A percentile compares a stretch with the other conserved stretches of the same genome.
phyloP scores from a whole-genome alignment of 139 green algal species.

The Chlamydomonas sphaeroides region DNA sequence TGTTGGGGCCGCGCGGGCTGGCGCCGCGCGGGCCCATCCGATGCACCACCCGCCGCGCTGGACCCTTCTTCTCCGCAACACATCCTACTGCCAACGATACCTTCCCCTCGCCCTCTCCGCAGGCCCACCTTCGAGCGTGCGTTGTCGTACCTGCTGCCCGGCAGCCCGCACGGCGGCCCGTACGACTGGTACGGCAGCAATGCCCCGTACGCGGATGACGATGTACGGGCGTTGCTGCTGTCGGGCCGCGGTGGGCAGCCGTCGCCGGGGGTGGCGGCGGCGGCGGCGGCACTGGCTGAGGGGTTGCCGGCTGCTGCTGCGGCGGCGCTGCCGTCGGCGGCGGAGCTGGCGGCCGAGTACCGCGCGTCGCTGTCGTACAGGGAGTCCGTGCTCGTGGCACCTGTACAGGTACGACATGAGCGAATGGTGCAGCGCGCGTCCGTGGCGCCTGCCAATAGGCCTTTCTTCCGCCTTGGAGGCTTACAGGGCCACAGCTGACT shows the following conservation, averaged over 20 bases:
- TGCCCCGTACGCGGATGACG: conserved; percentile 13
- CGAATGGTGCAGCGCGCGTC: no score
- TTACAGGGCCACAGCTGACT: no score
- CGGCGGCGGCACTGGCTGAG: neutral
- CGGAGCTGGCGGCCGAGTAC: neutral
- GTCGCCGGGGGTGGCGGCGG: neutral
- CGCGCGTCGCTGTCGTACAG: conserved; percentile 1
- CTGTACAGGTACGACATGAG: no score
- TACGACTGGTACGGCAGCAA: neutral
- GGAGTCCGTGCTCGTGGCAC: neutral
- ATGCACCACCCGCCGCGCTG: no score
- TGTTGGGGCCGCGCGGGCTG: no score
- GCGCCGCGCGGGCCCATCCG: no score
- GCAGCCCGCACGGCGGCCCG: no score
- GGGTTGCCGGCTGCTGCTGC: conserved; percentile 5
- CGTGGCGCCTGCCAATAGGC: no score
- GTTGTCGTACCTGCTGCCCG: neutral
- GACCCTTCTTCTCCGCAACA: no score
- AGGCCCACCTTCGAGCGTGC: conserved; percentile 15
- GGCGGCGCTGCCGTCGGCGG: neutral
- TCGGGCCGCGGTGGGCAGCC: no score
- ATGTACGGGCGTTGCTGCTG: neutral
- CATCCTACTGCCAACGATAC: no score
- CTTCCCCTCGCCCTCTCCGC: neutral
- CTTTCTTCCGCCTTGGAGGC: no score